These are phyloP conservation scores for Astrocystis sublimbata DNA, from an alignment of 495 filamentous ascomycete genomes.

Conservation along the genomic window DNA sequence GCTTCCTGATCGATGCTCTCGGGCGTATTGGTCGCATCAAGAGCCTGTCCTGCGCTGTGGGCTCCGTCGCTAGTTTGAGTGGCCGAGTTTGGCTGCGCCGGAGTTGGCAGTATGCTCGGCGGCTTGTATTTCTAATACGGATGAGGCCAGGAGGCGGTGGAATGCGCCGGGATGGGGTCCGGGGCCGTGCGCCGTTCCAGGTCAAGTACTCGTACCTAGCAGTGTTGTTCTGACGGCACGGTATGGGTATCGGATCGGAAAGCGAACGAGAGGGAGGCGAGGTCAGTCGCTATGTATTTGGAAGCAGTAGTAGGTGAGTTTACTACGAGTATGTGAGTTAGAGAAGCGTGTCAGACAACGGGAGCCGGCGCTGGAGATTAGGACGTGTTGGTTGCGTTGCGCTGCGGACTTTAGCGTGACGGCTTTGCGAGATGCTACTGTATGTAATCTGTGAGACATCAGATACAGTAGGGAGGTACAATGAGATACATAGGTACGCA, in stretches of 20 bases:
- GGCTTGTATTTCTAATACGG: background rate
- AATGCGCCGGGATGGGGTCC: background rate
- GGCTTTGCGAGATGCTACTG: too few species aligned
- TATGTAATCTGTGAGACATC: too few species aligned
- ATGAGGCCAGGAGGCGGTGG: background rate
- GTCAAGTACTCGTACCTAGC: background rate
- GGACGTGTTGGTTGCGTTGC: background rate
- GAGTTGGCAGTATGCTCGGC: background rate
- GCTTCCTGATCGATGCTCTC: background rate
- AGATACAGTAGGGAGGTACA: too few species aligned
- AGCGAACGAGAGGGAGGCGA: background rate
- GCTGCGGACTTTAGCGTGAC: too few species aligned
- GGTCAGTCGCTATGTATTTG: background rate
- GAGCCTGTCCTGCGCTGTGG: too few species aligned
- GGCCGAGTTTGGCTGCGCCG: background rate
- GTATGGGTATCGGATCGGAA: constrained; percentile 1
- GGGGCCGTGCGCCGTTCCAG: background rate
- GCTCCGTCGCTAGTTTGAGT: background rate
- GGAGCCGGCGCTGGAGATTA: background rate
- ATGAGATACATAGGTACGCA: too few species aligned
- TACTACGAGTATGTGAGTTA: too few species aligned
- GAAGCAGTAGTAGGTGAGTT: too few species aligned
- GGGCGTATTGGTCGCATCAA: background rate
- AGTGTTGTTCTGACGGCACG: background rate
- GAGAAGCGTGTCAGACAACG: background rate